Base-by-base conservation (phyloP, 805 yeast species). In the Yamadazyma akitaensis region DNA sequence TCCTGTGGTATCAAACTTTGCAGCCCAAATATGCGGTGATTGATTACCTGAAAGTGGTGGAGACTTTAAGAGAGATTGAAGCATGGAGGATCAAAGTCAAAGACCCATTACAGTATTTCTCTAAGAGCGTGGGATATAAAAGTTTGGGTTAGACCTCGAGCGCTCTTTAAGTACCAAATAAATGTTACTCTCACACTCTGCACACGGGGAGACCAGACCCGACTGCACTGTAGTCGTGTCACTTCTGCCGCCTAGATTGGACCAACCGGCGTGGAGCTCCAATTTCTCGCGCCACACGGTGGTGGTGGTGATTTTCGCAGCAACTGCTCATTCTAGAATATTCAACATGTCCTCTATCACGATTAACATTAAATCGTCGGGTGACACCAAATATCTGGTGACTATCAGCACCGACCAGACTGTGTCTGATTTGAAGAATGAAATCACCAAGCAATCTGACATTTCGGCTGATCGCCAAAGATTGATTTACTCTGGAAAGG, bases 401-500 rank as follows among this genome's bases (percentile, higher is more conserved):
- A 61, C 74, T 4, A 76, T 87, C 25, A 71, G 77, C 16, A 63
- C 80, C 0, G 53, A 76, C 13, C 62, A 74, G 38, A 81, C 91
- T 1, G 81, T 92, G 30, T 68, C 72, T 18, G 86, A 84, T 50
- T 75, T 92, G 54, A 92, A 92, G 66, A 76, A 75, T 32, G 72
- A 72, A 53, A 73, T 92, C 43, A 82, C 82, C 21, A 70, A 72
- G 17, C 77, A 73, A 49, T 67, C 90, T 5, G 84, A 80, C 18
- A 73, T 90, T 37, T 84, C 96, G 5, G 81, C 80, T 1, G 85
- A 76, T n/a, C 79, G 85, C 50, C 98, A 91, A 68, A 77, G 98
- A 49, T 76, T 92, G 61, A 91, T 92, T 60, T 92, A 87, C 70
- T 87, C 97, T 2, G 99, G 99, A 35, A 85, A 92, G 55, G 96